Evolutionary conservation across 1,139 yeast genomes (phyloP), one percentile per base, ranked within the genome.

Genomic region (Kluyveromyces sp.): DNA sequence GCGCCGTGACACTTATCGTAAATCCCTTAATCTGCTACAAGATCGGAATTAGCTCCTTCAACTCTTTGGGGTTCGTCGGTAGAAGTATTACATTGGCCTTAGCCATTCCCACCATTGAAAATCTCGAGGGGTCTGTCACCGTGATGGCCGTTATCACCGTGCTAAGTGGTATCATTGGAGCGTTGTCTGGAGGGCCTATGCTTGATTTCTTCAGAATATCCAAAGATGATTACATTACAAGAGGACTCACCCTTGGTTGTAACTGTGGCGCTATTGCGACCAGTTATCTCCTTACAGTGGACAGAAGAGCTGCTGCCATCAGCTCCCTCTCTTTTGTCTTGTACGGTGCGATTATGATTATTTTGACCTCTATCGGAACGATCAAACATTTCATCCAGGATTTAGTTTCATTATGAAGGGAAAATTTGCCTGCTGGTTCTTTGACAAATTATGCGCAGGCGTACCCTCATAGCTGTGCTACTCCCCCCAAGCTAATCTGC

Each of bases 241-340:
- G 89, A 49, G 94, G 94, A 1, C 77, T 83, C 13, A 78, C 86
- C 0, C 64, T 83, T 43, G 94, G 94, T 2, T 74, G 83, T 41
- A 82, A 81, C 56, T 81, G 89, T 55, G 86, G 89, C 4, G 94
- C 94, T 1, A 81, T 84, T 42, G 87, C 88, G 1, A 82, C 94
- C 2, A 92, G 92, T 0, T 83, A 82, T 60, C 65, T 84, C 41
- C 63, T 84, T 30, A 75, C 74, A 26, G 71, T 73, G 30, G 89
- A 83, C 55, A 86, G 94, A 3, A 67, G 94, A 50, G 92, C 94
- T 16, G 89, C 89, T 1, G 85, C 88, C 6, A 77, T 84, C 72
- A 77, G 86, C 47, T 75, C 83, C 7, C 69, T 84, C 55, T 74
- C 85, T 50, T 84, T 84, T 61, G 78, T 81, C 26, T 61, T 81